Conservation (phyloP, 2,329 filamentous ascomycete species). For the Thelonectria olida region DNA sequence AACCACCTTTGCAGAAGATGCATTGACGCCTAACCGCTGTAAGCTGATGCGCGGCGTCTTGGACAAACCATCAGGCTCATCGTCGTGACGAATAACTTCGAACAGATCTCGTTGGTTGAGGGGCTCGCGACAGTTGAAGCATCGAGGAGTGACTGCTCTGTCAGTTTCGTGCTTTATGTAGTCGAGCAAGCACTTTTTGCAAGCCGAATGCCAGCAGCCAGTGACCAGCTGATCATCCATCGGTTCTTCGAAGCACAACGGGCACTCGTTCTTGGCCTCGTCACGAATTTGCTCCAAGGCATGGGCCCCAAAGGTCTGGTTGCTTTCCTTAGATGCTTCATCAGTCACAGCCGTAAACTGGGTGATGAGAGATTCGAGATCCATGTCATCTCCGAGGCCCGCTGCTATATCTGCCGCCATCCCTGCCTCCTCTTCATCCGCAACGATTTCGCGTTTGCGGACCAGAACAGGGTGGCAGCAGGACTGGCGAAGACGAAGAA, state of each 20-base stretch:
- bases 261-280: conserved; percentile 89
- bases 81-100: conserved; percentile 85
- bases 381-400: conserved; percentile 94
- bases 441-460: conserved; percentile 82
- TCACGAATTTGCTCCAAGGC: conserved; percentile 91
- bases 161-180: conserved; percentile 89
- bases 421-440: conserved; percentile 87
- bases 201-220: conserved; percentile 97
- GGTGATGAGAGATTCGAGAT: conserved; percentile 84
- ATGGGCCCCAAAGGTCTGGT: conserved; percentile 77
- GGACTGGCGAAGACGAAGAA: conserved; percentile 88
- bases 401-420: conserved; percentile 78
- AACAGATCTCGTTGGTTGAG: conserved; percentile 89
- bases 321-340: conserved; percentile 68
- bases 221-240: conserved; percentile 96
- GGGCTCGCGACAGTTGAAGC: conserved; percentile 88
- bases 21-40: conserved; percentile 67
- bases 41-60: conserved; percentile 65
- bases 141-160: conserved; percentile 78
- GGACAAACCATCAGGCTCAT: conserved; percentile 57
- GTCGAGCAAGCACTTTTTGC: conserved; percentile 89
- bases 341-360: conserved; percentile 79
- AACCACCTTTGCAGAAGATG: conserved; percentile 89
- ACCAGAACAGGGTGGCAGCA: conserved; percentile 95
- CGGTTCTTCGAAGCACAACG: conserved; percentile 93